Percentiles rank a stretch among this genome's conserved stretches.
phyloP scores from a whole-genome alignment of 2,329 filamentous ascomycete genomes.

The Ceratocystis harringtonii region DNA sequence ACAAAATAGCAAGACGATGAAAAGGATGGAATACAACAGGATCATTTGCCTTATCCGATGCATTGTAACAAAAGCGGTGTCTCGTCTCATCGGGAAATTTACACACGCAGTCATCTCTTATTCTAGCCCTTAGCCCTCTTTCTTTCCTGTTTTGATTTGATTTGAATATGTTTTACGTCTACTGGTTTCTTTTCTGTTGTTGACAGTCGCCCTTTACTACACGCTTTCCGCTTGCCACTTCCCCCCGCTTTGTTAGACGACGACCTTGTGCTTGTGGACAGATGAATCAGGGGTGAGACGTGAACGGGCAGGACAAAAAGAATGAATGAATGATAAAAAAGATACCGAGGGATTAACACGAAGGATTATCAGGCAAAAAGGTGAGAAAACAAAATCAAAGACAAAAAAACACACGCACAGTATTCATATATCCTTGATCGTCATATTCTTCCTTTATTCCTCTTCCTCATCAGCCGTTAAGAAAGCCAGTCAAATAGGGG shows the following conservation, averaged over 20 bases:
- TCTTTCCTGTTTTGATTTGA: not conserved
- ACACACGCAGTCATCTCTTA: not conserved
- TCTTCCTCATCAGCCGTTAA: not conserved
- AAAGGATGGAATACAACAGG: not conserved
- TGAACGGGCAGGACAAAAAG: not conserved
- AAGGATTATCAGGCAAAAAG: not conserved
- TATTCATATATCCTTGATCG: not conserved
- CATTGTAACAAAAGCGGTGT: conserved; percentile 2
- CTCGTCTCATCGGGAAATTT: conserved; percentile 1
- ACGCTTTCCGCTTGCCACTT: not conserved
- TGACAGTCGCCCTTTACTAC: not conserved
- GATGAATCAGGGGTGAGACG: not conserved
- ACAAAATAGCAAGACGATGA: not conserved
- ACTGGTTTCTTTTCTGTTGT: too few species aligned
- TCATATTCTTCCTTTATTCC: not conserved
- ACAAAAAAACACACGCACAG: not conserved
- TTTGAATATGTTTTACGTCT: not conserved
- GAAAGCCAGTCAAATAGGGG: too few species aligned
- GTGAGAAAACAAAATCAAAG: not conserved
- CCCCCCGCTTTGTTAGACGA: not conserved
- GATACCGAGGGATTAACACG: not conserved
- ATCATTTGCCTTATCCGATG: not conserved
- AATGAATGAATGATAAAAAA: not conserved
- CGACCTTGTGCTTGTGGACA: not conserved
- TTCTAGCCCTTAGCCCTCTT: not conserved